These are phyloP conservation scores for Populus tremula DNA, from an alignment of 345 rosid genomes.

Conservation along the genomic window DNA sequence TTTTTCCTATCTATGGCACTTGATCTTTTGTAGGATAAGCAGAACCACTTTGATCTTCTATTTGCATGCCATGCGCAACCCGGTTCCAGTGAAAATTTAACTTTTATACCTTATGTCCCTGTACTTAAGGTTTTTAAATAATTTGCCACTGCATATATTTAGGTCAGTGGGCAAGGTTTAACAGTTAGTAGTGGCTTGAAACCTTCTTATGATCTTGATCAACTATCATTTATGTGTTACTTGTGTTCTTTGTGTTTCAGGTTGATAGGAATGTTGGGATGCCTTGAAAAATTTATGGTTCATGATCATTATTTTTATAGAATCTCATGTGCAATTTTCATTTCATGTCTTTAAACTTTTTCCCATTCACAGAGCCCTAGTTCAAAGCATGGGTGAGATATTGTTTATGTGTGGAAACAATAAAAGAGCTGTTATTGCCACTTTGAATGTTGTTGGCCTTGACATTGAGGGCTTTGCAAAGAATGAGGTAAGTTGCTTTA, in stretches of 20 bases:
- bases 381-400: conserved; percentile 91
- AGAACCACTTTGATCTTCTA: not conserved
- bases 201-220: conserved; percentile 4
- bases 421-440: conserved; percentile 65
- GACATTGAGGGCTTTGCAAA: conserved; percentile 35
- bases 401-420: conserved; percentile 79
- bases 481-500: conserved; percentile 53
- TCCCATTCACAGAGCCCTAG: conserved; percentile 57
- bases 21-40: not conserved
- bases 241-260: not conserved
- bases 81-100: not conserved
- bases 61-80: not conserved
- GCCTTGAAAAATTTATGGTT: not conserved
- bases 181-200: not conserved
- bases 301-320: not conserved
- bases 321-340: not conserved
- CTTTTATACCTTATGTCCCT: not conserved
- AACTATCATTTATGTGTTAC: not conserved
- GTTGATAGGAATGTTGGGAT: not conserved
- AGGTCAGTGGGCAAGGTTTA: not conserved
- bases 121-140: not conserved
- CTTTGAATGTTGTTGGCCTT: conserved; percentile 34
- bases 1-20: not conserved
- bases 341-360: not conserved
- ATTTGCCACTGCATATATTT: not conserved